Evolutionary conservation across 805 yeast species (phyloP), one percentile per base, ranked within the genome.

Genomic region (Candida nonsorbophila): DNA sequence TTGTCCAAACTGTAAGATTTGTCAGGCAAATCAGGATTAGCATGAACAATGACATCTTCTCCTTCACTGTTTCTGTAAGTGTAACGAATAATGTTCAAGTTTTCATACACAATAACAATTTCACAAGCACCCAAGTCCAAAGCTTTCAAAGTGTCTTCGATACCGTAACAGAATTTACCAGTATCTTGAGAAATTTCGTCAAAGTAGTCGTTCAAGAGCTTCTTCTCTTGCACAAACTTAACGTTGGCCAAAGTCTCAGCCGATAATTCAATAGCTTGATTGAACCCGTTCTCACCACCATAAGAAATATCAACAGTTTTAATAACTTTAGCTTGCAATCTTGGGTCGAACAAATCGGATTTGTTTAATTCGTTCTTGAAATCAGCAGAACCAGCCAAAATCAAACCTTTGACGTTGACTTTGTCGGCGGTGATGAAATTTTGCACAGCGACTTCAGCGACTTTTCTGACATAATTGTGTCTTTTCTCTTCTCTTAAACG

Each of bases 281-380:
- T 92, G 72, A 92, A 92, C 26, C 99, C 99, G 58, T 92, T 92
- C 65, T 92, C 98, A 56, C 99, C 98, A 62, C 99, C 99, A 53
- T 92, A 92, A 3, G 97, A 88, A 33, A 92, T 84, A 69, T 92
- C 99, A 33, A 94, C 98, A 55, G 88, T 75, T 60, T 87, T 85
- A 38, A 92, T 74, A 49, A 92, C 79, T 62, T 87, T 88, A 28
- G 83, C 80, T 45, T 74, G 84, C 52, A 92, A 72, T 67, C 99
- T 85, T 45, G 65, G 68, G 60, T 92, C 99, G 55, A 92, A 90
- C 68, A 92, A 64, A 55, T 92, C 99, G 24, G 96, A 85, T 59
- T 79, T 85, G 34, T 84, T 76, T 57, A 92, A 75, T 63, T 90
- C 98, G 39, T 80, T 92, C 67, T 92, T 92, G 77, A 92, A 92